Evolutionary conservation across 305 asterid genomes (phyloP).

Genomic region (Ilex paraguariensis): DNA sequence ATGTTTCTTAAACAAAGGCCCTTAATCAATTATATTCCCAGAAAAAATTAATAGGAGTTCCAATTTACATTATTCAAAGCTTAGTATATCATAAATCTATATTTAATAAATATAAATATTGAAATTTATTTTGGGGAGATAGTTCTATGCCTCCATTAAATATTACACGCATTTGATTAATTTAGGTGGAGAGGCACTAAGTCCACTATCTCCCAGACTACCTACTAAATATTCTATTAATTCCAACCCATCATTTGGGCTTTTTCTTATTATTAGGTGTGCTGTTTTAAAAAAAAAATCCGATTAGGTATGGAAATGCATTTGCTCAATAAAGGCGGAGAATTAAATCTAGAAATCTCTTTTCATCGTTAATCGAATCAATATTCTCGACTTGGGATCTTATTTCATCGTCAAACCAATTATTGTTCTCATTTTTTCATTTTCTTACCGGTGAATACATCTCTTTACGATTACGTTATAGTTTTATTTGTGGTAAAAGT

Average conservation of each 20-base stretch:
- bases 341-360: neutral
- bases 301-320: neutral
- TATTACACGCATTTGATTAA: neutral
- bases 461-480: no score
- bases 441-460: no score
- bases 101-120: no score
- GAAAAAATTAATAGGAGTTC: no score
- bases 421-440: no score
- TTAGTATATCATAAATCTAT: no score
- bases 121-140: no score
- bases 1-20: no score
- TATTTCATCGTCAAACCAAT: neutral
- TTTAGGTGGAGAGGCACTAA: neutral
- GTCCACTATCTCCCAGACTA: conserved; percentile 18
- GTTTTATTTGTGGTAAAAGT: no score
- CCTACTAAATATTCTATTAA: conserved; percentile 22
- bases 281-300: conserved; percentile 11
- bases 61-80: no score
- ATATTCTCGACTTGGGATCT: neutral
- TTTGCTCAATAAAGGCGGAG: neutral
- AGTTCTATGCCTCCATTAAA: no score
- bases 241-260: conserved; percentile 14
- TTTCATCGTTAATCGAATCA: neutral
- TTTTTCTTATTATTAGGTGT: neutral
- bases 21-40: no score